Percentiles rank a stretch among this genome's conserved stretches.
phyloP scores from a whole-genome alignment of 345 rosid species.

The Linum trigynum region DNA sequence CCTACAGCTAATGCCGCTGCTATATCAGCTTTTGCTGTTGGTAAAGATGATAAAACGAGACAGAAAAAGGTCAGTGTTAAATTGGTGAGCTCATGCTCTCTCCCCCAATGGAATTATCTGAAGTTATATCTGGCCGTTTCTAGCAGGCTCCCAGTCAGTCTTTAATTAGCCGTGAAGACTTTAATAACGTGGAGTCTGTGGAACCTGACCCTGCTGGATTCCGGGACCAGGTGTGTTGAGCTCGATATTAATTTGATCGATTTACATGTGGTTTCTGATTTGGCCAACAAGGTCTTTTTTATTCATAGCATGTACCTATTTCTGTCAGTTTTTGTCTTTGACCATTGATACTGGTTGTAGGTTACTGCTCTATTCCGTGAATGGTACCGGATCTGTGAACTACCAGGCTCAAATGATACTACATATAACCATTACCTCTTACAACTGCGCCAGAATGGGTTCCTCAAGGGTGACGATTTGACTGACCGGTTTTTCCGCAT shows the following conservation, averaged over 20 bases:
- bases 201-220: conserved; percentile 82
- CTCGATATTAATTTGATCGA: neutral
- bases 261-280: neutral
- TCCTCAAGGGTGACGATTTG: conserved; percentile 79
- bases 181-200: conserved; percentile 32
- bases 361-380: conserved; percentile 59
- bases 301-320: neutral
- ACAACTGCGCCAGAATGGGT: conserved; percentile 70
- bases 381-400: conserved; percentile 79
- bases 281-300: neutral
- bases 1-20: conserved; percentile 40
- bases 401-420: conserved; percentile 60
- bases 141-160: conserved; percentile 41
- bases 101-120: neutral
- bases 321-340: neutral
- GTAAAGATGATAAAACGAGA: conserved; percentile 60
- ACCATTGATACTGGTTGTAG: conserved; percentile 26
- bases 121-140: conserved; percentile 14
- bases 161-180: conserved; percentile 45
- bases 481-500: conserved; percentile 73
- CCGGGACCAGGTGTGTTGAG: conserved; percentile 52
- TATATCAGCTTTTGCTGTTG: conserved; percentile 34
- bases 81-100: neutral
- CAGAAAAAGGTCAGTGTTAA: conserved; percentile 53
- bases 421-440: conserved; percentile 49